phyloP scores from a whole-genome alignment of 116 monocot genomes.

The Cymodocea nodosa region DNA sequence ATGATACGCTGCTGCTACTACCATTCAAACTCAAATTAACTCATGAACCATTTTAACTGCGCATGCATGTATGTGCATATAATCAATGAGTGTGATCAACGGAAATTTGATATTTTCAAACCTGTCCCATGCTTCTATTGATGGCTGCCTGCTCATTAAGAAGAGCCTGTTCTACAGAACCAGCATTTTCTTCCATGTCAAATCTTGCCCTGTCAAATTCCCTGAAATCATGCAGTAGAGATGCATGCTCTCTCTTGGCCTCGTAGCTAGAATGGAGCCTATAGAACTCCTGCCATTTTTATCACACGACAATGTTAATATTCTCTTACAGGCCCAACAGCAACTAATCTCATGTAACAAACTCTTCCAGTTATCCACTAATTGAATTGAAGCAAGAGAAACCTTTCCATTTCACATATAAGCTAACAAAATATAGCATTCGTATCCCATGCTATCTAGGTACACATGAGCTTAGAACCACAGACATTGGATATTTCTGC shows the following conservation, averaged over 20 bases:
- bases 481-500: no score
- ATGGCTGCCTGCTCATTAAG: conserved; percentile 74
- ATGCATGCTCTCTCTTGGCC: conserved; percentile 80
- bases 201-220: conserved; percentile 71
- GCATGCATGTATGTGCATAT: no score
- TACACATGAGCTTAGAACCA: no score
- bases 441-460: no score
- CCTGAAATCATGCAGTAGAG: conserved; percentile 69
- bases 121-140: conserved; percentile 65
- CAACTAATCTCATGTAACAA: not conserved
- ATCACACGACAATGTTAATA: not conserved
- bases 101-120: conserved; percentile 8
- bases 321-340: not conserved
- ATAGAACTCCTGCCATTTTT: conserved; percentile 64
- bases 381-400: no score
- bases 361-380: no score
- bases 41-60: no score
- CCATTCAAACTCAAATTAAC: no score
- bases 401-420: no score
- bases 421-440: no score
- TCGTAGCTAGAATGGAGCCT: conserved; percentile 56
- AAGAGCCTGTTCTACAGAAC: conserved; percentile 49
- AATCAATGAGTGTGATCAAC: no score
- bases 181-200: conserved; percentile 59
- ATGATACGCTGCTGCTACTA: no score